phyloP scores from a whole-genome alignment of 202 grass and related monocot genomes.

The Elaeis oleifera region DNA sequence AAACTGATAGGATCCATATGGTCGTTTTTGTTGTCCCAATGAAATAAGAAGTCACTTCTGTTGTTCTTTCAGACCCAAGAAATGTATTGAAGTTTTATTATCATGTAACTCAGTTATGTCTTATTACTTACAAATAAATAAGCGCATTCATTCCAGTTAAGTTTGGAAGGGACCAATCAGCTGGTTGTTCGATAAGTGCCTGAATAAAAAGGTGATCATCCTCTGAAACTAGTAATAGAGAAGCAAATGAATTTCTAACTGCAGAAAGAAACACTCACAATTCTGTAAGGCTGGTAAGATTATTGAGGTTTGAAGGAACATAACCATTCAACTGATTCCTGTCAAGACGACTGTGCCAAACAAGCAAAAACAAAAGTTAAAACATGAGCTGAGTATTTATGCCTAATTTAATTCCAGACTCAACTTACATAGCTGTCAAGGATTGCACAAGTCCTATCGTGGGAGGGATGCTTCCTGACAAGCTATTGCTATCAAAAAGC shows the following conservation, averaged over 20 bases:
- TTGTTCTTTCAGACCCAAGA: background rate
- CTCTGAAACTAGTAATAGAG: background rate
- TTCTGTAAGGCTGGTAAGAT: background rate
- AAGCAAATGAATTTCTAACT: background rate
- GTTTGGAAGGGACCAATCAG: background rate
- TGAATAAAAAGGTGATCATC: background rate
- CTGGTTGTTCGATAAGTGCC: background rate
- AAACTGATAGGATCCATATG: no score
- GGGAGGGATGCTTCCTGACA: slow-evolving; percentile 6
- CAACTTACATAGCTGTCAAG: slow-evolving; percentile 10
- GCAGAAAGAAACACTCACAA: background rate
- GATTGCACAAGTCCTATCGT: slow-evolving; percentile 4
- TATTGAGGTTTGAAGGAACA: slow-evolving; percentile 21
- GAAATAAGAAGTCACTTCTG: no score
- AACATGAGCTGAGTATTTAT: background rate
- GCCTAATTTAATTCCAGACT: background rate
- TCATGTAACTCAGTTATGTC: background rate
- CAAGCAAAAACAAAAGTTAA: background rate
- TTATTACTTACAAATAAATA: background rate
- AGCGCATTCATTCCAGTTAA: background rate
- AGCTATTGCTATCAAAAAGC: slow-evolving; percentile 9
- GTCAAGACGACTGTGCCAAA: slow-evolving; percentile 4
- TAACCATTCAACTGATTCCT: background rate
- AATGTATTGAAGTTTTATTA: background rate
- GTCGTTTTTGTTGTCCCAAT: no score